Base-by-base conservation (phyloP, 176 grass and related monocot genomes). In the Juncus inflexus region DNA sequence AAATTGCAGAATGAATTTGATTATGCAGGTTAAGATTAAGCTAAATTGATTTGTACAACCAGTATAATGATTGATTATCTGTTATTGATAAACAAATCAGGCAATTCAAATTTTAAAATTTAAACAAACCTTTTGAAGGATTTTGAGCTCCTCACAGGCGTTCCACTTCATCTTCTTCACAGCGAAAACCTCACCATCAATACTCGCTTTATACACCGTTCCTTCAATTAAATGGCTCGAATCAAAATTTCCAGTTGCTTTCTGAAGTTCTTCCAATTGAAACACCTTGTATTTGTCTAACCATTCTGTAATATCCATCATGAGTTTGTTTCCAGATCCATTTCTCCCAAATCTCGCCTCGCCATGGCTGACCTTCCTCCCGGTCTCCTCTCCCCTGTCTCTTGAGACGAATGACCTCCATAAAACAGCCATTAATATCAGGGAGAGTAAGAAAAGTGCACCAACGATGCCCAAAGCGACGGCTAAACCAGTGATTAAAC, bases 131-230 rank as follows among this genome's bases (percentile, higher is more conserved):
- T 99, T 99, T 35, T 92, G 94, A 63, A 99, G 76, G 72, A 99
- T 99, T 72, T 90, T 91, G 80, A 99, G 94, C 72, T 99, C 94
- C 28, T 99, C 88, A 71, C 80, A 82, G 65, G 94, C 94, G 69
- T 99, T 83, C 94, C 94, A 99, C 69, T 90, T 99, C 94, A 99
- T 99, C 83, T 86, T 92, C 73, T 92, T 99, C 19, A 89, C 80
- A 10, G 94, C 94, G 68, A 92, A 84, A 35, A 83, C 67, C 75
- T 84, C 89, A 6, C 88, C 94, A 52, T 86, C 80, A 64, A 99
- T 82, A 7, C 42, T 61, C n/a, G 80, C 94, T 78, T 82, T 90
- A 78, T 84, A 99, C 11, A 99, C 94, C n/a, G 80, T 84, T 41
- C 94, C 94, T 80, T 86, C 72, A 66, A 99, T 78, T 60, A 82